These are phyloP conservation scores for Macrophomina pseudophaseolina DNA, from an alignment of 2,329 filamentous ascomycete genomes.

Conservation along the genomic window DNA sequence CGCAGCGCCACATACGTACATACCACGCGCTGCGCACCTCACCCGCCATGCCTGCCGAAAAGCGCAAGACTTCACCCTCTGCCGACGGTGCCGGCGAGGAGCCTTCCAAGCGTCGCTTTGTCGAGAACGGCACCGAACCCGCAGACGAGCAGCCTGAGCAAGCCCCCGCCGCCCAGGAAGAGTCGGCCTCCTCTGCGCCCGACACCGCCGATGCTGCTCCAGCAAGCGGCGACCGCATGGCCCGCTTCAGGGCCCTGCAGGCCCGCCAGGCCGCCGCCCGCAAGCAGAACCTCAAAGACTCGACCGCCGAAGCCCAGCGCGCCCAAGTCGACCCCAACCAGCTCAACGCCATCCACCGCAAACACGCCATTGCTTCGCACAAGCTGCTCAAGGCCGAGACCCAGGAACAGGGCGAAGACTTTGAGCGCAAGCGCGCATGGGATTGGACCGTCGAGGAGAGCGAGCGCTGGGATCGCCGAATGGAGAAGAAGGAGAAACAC, in stretches of 20 bases:
- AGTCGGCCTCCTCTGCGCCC: too few species aligned
- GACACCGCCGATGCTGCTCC: not conserved
- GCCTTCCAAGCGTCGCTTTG: conserved; percentile 43
- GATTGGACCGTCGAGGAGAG: conserved; percentile 25
- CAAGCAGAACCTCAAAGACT: conserved; percentile 26
- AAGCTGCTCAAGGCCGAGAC: conserved; percentile 93
- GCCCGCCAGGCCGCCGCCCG: conserved; percentile 24
- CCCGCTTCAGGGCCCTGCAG: conserved; percentile 23
- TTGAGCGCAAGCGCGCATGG: conserved; percentile 67
- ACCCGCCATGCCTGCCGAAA: conserved; percentile 29
- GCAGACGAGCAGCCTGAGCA: not conserved
- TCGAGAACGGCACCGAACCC: conserved; percentile 20
- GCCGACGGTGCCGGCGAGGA: conserved; percentile 37
- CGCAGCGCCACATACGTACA: too few species aligned
- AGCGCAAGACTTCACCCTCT: conserved; percentile 44
- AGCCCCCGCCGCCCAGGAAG: not conserved
- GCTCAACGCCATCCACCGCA: conserved; percentile 66
- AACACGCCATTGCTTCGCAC: conserved; percentile 17
- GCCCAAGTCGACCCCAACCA: conserved; percentile 36
- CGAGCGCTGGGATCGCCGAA: conserved; percentile 88
- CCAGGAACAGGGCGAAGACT: conserved; percentile 84
- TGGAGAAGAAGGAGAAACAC: conserved; percentile 82
- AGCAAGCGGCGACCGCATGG: not conserved
- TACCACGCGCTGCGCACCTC: too few species aligned
- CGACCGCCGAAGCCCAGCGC: conserved; percentile 56